Base-by-base conservation (phyloP, 169 alveolate genomes). In the Eimeria zaria region DNA sequence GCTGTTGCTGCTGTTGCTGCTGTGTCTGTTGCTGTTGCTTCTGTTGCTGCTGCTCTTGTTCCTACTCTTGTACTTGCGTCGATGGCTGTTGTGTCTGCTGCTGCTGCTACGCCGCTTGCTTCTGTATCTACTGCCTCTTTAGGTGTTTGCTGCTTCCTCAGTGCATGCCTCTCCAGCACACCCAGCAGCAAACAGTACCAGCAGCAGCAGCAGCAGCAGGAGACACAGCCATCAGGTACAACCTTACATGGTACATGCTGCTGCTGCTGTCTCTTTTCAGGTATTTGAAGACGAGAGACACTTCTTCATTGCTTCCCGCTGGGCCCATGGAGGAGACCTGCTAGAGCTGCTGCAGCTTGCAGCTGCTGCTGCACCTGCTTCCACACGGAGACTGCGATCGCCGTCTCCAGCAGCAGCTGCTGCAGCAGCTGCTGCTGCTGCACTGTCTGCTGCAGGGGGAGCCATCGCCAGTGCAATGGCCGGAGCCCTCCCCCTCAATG, bases 271-370 rank as follows among this genome's bases (percentile, higher is more conserved):
- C n/a, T 69, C 84, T 74, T 39, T 94, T 27, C 88, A 96, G 87
- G 97, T 81, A 24, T 96, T 96, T 67, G 96, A 96, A 36, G 95
- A 96, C 53, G 95, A 87, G 51, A 64, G 89, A 24, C 92, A 53
- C 20, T 96, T 83, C 33, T 96, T 85, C 91, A 53, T 96, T 36
- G 78, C 90, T 11, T 84, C 96, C 39, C 96, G 55, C 39, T 87
- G 89, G 51, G 97, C 97, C 5, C 95, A 90, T 41, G 97, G 97
- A 9, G 97, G 95, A 7, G 97, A 96, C 88, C 44, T 96, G 14
- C 73, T 96, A 73, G 97, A 94, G 51, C 39, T 96, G 64, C 90
- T 96, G 46, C 89, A 91, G 89, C 64, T 80, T 14, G 89, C 53
- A 48, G 89, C 89, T 80, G 89, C 89, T 51, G 71, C 64, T 48